Base-by-base conservation (phyloP, 139 green algal genomes). In the Gonium pectorale region DNA sequence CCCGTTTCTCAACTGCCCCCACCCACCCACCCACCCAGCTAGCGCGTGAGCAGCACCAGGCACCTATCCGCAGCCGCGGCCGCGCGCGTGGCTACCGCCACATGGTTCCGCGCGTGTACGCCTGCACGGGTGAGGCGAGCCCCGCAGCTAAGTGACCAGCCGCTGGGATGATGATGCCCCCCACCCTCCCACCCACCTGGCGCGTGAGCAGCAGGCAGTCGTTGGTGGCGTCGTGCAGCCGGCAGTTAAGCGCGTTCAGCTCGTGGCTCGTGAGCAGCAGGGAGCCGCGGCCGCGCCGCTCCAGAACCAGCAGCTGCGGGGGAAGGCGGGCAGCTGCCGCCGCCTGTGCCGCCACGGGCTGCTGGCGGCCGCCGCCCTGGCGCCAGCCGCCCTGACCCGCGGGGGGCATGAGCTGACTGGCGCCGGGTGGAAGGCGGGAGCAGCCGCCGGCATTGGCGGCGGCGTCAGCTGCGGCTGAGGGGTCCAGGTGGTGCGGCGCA, bases 181-280 rank as follows among this genome's bases (percentile, higher is more conserved):
- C 31, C 26, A 56, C 19, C 15, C 2, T 5, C 4, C 3, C 56
- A 59, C 86, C 52, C 54, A 94, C 96, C 88, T 95, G 81, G 54
- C 95, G 89, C 27, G 95, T 97, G 15, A 98, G 90, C 51, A 94
- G 38, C 87, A 97, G 83, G 83, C 95, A 98, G 82, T 98, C 94
- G 46, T 92, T 90, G 43, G 89, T 87, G 15, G 95, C 91, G 64
- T 97, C 93, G 37, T 87, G 84, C 33, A 98, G 94, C 9, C 96
- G 88, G 21, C 89, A 62, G 87, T 98, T 98, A 5, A 98, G 92
- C 15, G 96, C 95, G 43, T 94, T 96, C 0, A 98, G 91, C 89
- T 98, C 95, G 38, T 93, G 88, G 0, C 91, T 97, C 33, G 93
- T 97, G 80, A 90, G 93, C 22, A 63, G 80, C 24, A 85, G 31